Base-by-base conservation (phyloP, 1,284 basidiomycete genomes). In the Ganoderma boninense region DNA sequence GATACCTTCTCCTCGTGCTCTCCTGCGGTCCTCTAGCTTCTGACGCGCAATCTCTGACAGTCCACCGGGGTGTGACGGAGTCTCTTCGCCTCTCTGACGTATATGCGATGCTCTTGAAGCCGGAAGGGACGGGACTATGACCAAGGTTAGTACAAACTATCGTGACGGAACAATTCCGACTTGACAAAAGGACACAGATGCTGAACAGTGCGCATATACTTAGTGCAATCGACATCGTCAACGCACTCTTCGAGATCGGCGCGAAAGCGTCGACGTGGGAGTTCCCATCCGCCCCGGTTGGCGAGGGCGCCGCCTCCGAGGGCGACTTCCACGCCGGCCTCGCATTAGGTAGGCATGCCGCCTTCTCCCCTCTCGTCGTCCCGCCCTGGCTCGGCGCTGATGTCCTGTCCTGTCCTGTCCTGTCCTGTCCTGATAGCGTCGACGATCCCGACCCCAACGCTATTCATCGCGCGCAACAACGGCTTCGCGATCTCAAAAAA, bases 61-160 rank as follows among this genome's bases (percentile, higher is more conserved):
- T 14, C 97, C 97, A 62, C 95, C 93, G 0, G 95, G 92, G 79
- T 97, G 95, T n/a, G 96, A 97, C 0, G 97, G 97, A 0, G 97
- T 98, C 75, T 97, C 96, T 74, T 94, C 93, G 0, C 91, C 94
- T 74, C 93, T 84, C 71, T 94, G 90, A 14, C 97, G 89, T 1
- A 87, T 80, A 75, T 92, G 89, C 46, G 83, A 84, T 16, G 84
- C 81, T 59, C 90, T 87, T 20, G 86, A 81, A 67, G 86, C 84
- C 69, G 93, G 94, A 13, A 97, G 77, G 40, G 80, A 86, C 0
- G 96, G 96, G 7, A 97, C 95, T 96, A 54, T 49, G 6, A 11
- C 5, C 29, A n/a, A 23, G 8, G 60, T 35, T 43, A 40, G 14
- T 42, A 10, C 2, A n/a, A 26, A 20, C 13, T 5, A 35, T 43